Conservation (phyloP, 176 grass and related monocot genomes). For the Oryza meridionalis region DNA sequence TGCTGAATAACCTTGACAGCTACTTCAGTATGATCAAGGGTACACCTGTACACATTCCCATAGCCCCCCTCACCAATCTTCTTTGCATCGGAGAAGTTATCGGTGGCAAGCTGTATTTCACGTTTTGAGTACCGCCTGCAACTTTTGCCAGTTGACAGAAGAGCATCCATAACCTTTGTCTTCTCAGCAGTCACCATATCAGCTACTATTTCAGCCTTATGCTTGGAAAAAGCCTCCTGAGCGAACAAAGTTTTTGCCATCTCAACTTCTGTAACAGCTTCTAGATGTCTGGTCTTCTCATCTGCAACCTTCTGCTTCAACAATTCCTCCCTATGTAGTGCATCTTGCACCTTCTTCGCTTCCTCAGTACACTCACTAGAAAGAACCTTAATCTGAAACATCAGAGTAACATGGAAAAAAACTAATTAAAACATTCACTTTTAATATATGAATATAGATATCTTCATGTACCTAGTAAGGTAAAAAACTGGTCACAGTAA, state of each 20-base stretch:
- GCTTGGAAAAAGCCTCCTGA: constrained; percentile 51
- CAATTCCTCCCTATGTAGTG: constrained; percentile 51
- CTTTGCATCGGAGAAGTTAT: constrained; percentile 85
- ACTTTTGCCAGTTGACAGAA: constrained; percentile 62
- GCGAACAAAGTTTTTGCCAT: constrained; percentile 51
- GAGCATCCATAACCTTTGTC: constrained; percentile 54
- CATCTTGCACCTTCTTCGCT: constrained; percentile 55
- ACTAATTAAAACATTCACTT: neutral
- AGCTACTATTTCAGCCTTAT: constrained; percentile 52
- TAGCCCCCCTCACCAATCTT: constrained; percentile 96
- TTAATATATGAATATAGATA: constrained; percentile 6
- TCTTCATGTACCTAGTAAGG: constrained; percentile 20
- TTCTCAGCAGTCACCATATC: constrained; percentile 48
- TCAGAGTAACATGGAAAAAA: constrained; percentile 29
- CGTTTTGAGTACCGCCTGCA: constrained; percentile 79
- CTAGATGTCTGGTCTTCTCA: constrained; percentile 52
- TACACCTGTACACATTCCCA: constrained; percentile 91
- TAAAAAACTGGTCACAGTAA: constrained; percentile 21
- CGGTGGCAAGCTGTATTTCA: constrained; percentile 90
- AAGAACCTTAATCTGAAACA: constrained; percentile 66
- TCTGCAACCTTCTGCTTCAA: constrained; percentile 49
- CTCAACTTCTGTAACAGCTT: constrained; percentile 55
- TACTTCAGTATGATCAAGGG: constrained; percentile 90
- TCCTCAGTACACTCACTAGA: constrained; percentile 58
- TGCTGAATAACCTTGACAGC: constrained; percentile 90